phyloP scores from a whole-genome alignment of 2,329 filamentous ascomycete genomes.

The Colletotrichum sp. region DNA sequence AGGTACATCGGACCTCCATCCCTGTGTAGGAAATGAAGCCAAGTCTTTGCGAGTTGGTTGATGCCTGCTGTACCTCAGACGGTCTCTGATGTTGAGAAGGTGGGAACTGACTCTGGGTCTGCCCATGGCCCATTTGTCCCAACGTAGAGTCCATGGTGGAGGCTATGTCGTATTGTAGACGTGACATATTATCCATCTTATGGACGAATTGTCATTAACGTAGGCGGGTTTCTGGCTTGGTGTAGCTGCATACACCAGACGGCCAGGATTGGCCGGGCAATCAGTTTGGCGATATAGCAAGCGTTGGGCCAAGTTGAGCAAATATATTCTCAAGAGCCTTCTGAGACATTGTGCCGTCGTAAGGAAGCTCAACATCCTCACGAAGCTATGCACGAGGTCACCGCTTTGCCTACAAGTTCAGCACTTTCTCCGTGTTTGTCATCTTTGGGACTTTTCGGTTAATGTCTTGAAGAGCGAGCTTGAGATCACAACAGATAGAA shows the following conservation, averaged over 20 bases:
- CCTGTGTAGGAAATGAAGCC: not conserved
- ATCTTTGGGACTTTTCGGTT: not conserved
- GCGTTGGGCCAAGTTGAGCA: not conserved
- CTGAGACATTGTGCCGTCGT: not conserved
- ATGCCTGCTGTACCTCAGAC: not conserved
- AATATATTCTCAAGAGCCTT: not conserved
- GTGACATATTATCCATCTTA: not conserved
- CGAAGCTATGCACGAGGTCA: not conserved
- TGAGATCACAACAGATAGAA: not conserved
- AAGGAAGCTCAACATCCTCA: not conserved
- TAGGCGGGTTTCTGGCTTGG: not conserved
- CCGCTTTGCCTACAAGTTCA: not conserved
- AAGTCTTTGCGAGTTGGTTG: not conserved
- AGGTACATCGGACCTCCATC: not conserved
- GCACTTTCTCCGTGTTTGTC: not conserved
- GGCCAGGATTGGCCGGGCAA: not conserved
- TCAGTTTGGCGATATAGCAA: not conserved
- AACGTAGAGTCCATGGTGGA: not conserved
- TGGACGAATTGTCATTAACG: not conserved
- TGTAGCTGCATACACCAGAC: not conserved
- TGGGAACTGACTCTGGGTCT: not conserved
- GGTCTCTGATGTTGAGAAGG: not conserved
- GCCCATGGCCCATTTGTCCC: not conserved
- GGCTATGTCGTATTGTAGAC: not conserved
- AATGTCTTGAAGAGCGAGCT: not conserved